phyloP scores from a whole-genome alignment of 352 stramenopile genomes.

The Saprolegnia diclina region DNA sequence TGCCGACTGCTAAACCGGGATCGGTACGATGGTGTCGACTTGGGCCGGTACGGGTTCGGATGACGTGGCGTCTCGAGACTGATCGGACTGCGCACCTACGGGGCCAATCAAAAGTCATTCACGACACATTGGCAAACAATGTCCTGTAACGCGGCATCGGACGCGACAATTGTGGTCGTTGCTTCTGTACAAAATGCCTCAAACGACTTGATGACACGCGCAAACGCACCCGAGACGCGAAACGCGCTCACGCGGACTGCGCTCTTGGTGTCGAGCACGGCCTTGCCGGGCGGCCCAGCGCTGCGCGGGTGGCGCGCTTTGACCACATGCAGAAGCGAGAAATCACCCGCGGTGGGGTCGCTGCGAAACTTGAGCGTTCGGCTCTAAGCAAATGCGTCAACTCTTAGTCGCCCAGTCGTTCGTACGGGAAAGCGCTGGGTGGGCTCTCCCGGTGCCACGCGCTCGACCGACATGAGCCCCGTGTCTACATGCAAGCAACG shows the following conservation, averaged over 20 bases:
- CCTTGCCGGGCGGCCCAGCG: background rate
- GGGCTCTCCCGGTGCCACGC: background rate
- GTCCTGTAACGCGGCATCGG: background rate
- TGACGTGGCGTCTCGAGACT: background rate
- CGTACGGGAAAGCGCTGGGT: background rate
- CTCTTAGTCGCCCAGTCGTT: too few relatives aligned
- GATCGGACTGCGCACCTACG: background rate
- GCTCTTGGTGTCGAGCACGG: background rate
- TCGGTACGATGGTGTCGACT: background rate
- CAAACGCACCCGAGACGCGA: too few relatives aligned
- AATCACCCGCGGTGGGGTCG: background rate
- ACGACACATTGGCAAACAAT: background rate
- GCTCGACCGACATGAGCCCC: background rate
- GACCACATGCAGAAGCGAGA: background rate
- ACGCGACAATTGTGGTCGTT: too few relatives aligned
- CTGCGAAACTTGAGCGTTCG: background rate
- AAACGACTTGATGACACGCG: too few relatives aligned
- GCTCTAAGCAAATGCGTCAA: background rate
- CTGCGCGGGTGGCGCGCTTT: background rate
- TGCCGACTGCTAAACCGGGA: background rate
- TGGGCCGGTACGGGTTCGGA: background rate
- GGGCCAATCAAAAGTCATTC: background rate
- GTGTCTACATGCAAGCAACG: background rate
- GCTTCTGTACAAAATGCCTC: too few relatives aligned
- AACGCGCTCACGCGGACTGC: background rate